A percentile compares a stretch with the other conserved stretches of the same genome.
Conservation (phyloP, 495 filamentous ascomycete genomes). For the Tuber microsphaerosporum region DNA sequence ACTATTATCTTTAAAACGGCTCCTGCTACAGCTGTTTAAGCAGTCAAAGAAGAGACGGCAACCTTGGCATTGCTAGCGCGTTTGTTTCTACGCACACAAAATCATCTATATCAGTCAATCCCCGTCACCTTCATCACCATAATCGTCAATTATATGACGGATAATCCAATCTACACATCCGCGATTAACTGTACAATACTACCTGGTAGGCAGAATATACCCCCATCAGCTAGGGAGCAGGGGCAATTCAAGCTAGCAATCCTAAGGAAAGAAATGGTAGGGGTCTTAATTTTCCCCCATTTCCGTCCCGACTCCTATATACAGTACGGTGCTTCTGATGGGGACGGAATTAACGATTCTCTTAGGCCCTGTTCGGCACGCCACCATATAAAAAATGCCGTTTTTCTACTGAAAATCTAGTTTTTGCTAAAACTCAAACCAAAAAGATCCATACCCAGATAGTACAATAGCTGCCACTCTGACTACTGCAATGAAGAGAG, state of each 20-base stretch:
- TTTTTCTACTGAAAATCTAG: too few species aligned
- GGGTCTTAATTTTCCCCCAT: too few species aligned
- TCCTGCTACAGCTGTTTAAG: slow-evolving; percentile 48
- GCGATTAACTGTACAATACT: slow-evolving; percentile 12
- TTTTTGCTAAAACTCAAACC: too few species aligned
- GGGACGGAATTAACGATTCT: neutral
- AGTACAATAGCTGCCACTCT: too few species aligned
- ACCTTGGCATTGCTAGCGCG: slow-evolving; percentile 54
- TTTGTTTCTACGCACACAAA: slow-evolving; percentile 45
- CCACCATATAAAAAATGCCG: too few species aligned
- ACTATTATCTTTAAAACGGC: slow-evolving; percentile 48
- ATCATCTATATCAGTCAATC: slow-evolving; percentile 5
- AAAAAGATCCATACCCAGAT: too few species aligned
- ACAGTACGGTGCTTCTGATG: neutral
- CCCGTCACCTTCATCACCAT: neutral
- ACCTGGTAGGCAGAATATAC: slow-evolving; percentile 6
- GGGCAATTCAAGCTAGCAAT: slow-evolving; percentile 4
- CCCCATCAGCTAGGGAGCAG: slow-evolving; percentile 17
- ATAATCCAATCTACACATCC: slow-evolving; percentile 7
- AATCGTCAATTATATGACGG: neutral
- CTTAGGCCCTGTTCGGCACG: too few species aligned
- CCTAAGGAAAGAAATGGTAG: slow-evolving; percentile 9
- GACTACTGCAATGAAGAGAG: too few species aligned
- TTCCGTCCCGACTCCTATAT: neutral
- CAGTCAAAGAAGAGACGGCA: slow-evolving; percentile 54